These are phyloP conservation scores for Colletotrichum trifolii DNA, from an alignment of 2,329 filamentous ascomycete genomes.

Conservation along the genomic window DNA sequence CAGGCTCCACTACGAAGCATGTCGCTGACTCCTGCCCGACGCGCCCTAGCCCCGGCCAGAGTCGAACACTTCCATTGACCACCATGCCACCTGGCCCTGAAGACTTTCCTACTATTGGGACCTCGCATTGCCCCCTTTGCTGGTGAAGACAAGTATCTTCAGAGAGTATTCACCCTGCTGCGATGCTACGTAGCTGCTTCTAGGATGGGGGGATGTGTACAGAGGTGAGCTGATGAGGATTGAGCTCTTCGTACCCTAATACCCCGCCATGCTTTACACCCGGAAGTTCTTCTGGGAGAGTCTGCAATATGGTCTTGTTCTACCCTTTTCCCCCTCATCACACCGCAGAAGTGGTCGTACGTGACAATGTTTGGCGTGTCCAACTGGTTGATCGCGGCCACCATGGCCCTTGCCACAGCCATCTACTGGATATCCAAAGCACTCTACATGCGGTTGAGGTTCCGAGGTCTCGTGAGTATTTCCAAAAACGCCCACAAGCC, in stretches of 20 bases:
- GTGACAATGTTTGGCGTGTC: constrained; percentile 30
- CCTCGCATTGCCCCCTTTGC: not conserved
- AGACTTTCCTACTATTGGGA: constrained; percentile 4
- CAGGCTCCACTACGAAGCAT: not conserved
- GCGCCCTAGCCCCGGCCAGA: not conserved
- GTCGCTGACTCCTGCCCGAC: not conserved
- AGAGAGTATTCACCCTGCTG: not conserved
- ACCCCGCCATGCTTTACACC: constrained; percentile 8
- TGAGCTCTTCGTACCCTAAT: constrained; percentile 15
- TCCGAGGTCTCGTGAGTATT: constrained; percentile 29
- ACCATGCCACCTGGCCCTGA: not conserved
- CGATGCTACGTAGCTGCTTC: constrained; percentile 11
- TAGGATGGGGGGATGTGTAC: not conserved
- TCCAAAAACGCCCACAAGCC: rapidly evolving
- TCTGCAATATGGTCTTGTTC: not conserved
- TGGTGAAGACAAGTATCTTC: constrained; percentile 3
- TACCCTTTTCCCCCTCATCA: not conserved
- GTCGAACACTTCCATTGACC: not conserved
- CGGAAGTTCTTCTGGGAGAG: constrained; percentile 1
- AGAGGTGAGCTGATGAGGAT: not conserved
- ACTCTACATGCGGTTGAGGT: constrained; percentile 22
- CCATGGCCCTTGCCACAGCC: constrained; percentile 26
- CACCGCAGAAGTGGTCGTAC: not conserved
- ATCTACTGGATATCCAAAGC: constrained; percentile 32
- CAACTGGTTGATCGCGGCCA: constrained; percentile 28